Conservation (phyloP, 805 yeast genomes). For the Martiniozyma abietophila region DNA sequence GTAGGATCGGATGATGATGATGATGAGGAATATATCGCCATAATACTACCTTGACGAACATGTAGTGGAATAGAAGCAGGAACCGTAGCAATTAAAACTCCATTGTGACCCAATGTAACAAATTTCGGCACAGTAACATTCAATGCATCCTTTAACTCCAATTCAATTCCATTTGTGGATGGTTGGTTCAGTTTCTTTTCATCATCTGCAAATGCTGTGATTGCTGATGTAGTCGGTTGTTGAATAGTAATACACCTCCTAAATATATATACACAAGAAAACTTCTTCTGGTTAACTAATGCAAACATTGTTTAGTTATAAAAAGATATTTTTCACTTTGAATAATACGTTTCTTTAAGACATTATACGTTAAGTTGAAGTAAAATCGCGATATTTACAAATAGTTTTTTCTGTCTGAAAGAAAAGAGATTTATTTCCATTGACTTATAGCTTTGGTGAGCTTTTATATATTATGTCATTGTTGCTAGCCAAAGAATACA, state of each 20-base stretch:
- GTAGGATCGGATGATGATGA: slow-evolving; percentile 15
- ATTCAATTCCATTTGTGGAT: slow-evolving; percentile 1
- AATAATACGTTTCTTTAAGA: too few relatives aligned
- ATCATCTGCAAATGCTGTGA: slow-evolving; percentile 10
- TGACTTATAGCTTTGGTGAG: too few relatives aligned
- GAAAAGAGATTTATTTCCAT: too few relatives aligned
- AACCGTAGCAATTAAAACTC: slow-evolving; percentile 39
- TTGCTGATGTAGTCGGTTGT: slow-evolving; percentile 9
- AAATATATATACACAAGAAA: too few relatives aligned
- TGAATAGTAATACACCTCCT: slow-evolving; percentile 16
- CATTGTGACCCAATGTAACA: slow-evolving; percentile 39
- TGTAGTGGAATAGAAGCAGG: slow-evolving; percentile 52
- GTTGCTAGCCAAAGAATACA: too few relatives aligned
- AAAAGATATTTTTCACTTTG: too few relatives aligned
- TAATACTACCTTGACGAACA: slow-evolving; percentile 38
- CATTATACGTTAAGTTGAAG: too few relatives aligned
- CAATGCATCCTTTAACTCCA: background rate
- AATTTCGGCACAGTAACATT: slow-evolving; percentile 25
- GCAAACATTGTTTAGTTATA: too few relatives aligned
- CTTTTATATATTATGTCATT: too few relatives aligned
- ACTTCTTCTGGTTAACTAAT: too few relatives aligned
- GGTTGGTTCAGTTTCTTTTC: slow-evolving; percentile 1
- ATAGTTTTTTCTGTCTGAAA: too few relatives aligned
- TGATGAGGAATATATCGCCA: slow-evolving; percentile 32
- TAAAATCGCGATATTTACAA: too few relatives aligned